Base-by-base conservation (phyloP, 208 protist genomes). In the Trypanosoma conorhini region DNA sequence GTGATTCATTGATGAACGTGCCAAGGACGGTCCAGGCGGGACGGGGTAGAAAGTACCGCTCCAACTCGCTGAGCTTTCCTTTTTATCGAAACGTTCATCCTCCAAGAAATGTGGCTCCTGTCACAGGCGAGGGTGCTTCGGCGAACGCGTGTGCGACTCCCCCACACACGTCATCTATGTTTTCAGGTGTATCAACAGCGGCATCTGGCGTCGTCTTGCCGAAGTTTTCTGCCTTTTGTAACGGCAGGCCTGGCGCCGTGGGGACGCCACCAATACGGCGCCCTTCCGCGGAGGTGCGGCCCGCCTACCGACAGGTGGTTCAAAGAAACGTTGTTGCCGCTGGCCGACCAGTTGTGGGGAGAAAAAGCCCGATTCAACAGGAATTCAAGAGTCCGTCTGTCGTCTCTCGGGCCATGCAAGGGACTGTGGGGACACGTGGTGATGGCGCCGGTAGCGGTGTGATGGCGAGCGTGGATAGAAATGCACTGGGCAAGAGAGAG, bases 221-320 rank as follows among this genome's bases (percentile, higher is more conserved):
- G 12, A 24, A 51, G 12, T 66, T 66, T 26, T 66, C 35, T 55
- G 22, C 40, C 12, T 66, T 66, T 22, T n/a, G 5, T 13, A 55
- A 9, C 30, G 22, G 3, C 24, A 62, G 26, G 8, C 19, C 33
- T 26, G 19, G 21, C 12, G 21, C 0, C 9, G 5, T 15, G 19
- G 35, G 44, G 19, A 35, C 26, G 33, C 30, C 15, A 46, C 57
- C 40, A 60, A 38, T 38, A 42, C 33, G 33, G 38, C 35, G 12
- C 1, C 10, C 35, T 26, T 38, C 33, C 12, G 35, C 19, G 1
- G 33, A 38, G 3, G 15, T n/a, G 24, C 26, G 57, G 22, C 31
- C 33, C 0, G 12, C 35, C 10, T 5, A 48, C 28, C 33, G 33
- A 24, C 57, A 62, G n/a, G 12, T 62, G 22, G 26, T 62, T 40